A percentile compares a stretch with the other conserved stretches of the same genome.
Evolutionary conservation across 228 moss, liverwort and hornwort genomes (phyloP).

Genomic region (Sphagnum magellanicum): DNA sequence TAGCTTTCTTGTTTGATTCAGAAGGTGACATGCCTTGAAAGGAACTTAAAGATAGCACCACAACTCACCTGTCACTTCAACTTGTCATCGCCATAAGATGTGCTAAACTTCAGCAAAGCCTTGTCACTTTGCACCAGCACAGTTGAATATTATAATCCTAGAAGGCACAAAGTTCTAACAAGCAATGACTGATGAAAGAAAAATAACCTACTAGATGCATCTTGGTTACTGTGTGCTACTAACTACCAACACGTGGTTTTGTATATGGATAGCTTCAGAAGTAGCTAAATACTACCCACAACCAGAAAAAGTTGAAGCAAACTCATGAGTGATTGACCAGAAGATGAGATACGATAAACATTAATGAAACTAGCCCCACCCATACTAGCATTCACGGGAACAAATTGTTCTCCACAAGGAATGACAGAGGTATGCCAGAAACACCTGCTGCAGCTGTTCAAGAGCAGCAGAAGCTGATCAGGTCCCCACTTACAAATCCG

Average conservation of each 20-base stretch:
- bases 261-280: neutral
- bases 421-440: constrained; percentile 81
- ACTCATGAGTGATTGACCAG: neutral
- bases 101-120: constrained; percentile 6
- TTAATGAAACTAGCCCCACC: constrained; percentile 31
- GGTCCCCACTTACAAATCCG: constrained; percentile 99
- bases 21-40: too few relatives aligned
- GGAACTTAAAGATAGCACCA: too few relatives aligned
- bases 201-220: neutral
- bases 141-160: neutral
- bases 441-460: constrained; percentile 99
- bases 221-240: neutral
- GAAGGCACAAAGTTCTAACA: neutral
- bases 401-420: constrained; percentile 54
- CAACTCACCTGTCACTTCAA: constrained; percentile 16
- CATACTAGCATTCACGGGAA: constrained; percentile 30
- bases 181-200: neutral
- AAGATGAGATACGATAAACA: constrained; percentile 9
- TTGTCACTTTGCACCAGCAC: constrained; percentile 9
- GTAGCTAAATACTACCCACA: neutral
- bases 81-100: constrained; percentile 16
- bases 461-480: constrained; percentile 93
- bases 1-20: too few relatives aligned
- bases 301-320: neutral
- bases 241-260: too few relatives aligned